Base-by-base conservation (phyloP, 2,329 filamentous ascomycete genomes). In the Penicillium sp. region DNA sequence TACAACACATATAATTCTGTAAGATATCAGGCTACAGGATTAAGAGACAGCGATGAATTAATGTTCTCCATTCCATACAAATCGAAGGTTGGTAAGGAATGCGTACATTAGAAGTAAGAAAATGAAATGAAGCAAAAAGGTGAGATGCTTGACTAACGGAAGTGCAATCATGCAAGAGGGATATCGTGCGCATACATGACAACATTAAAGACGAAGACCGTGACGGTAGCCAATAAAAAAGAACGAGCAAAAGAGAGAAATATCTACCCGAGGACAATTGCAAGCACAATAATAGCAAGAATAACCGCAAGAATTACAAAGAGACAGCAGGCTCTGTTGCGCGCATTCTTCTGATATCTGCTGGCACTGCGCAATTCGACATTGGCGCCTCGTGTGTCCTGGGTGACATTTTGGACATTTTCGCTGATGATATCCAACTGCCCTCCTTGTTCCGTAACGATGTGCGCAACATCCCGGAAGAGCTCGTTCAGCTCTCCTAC, bases 391-490 rank as follows among this genome's bases (percentile, higher is more conserved):
- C 87, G 82, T 13, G 92, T 96, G 71, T 96, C 89, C 58, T 89
- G 86, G 60, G 89, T 84, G 46, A 93, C 90, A 62, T 87, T 88
- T 74, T 94, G 87, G 7, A 97, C 91, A 67, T 97, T 97, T 67
- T 91, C 88, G 61, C 87, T 87, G 68, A 99, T 96, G 19, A 90
- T 90, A 70, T 93, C 89, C 31, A 99, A 81, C 75, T 90, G 86
- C 67, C 91, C 90, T 50, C 94, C 94, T 78, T 99, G 94, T 77
- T 97, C 93, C 60, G 86, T 86, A 50, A 99, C 93, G 75, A 99
- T 97, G 75, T 96, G 92, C 47, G 93, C 94, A n/a, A 99, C 92
- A 79, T 99, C 93, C 62, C 93, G 85, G 82, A 99, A 99, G 43
- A 99, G 83, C 71, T 97, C 94, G 69, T 99, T 99, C 62, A 99